A percentile compares a stretch with the other conserved stretches of the same genome.
These are phyloP conservation scores for Diplosphaera chodatii DNA, from an alignment of 139 green algal species.

Conservation along the genomic window DNA sequence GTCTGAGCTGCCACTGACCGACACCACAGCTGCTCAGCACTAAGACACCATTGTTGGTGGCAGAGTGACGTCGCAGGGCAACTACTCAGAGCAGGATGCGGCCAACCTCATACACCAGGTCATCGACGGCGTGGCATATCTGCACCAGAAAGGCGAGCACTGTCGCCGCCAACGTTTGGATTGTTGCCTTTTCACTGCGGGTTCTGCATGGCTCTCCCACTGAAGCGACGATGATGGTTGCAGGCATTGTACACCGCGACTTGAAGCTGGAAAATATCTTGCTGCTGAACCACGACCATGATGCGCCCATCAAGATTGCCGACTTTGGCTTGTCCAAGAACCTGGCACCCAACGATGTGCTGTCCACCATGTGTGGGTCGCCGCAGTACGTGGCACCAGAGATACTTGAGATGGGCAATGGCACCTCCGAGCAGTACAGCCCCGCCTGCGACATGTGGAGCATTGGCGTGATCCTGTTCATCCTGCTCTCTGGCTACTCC, in stretches of 20 bases:
- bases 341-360: slow-evolving; percentile 58
- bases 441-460: slow-evolving; percentile 76
- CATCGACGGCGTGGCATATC: slow-evolving; percentile 61
- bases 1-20: no score
- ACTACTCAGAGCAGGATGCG: slow-evolving; percentile 65
- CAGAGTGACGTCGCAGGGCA: slow-evolving; percentile 49
- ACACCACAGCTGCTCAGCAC: no score
- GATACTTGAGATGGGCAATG: slow-evolving; percentile 58
- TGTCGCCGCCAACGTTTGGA: no score
- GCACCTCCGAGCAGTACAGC: slow-evolving; percentile 41
- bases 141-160: slow-evolving; percentile 52
- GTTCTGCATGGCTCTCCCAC: no score
- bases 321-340: slow-evolving; percentile 82
- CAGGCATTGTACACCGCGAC: slow-evolving; percentile 75
- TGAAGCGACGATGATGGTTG: background rate
- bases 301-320: slow-evolving; percentile 69
- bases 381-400: slow-evolving; percentile 67
- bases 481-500: slow-evolving; percentile 54
- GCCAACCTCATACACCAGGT: slow-evolving; percentile 59
- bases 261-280: slow-evolving; percentile 85
- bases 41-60: no score
- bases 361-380: slow-evolving; percentile 71
- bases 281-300: slow-evolving; percentile 55
- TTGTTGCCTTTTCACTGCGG: background rate
- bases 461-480: slow-evolving; percentile 73